phyloP scores from a whole-genome alignment of 169 alveolate genomes.

The Eimeria maxima region DNA sequence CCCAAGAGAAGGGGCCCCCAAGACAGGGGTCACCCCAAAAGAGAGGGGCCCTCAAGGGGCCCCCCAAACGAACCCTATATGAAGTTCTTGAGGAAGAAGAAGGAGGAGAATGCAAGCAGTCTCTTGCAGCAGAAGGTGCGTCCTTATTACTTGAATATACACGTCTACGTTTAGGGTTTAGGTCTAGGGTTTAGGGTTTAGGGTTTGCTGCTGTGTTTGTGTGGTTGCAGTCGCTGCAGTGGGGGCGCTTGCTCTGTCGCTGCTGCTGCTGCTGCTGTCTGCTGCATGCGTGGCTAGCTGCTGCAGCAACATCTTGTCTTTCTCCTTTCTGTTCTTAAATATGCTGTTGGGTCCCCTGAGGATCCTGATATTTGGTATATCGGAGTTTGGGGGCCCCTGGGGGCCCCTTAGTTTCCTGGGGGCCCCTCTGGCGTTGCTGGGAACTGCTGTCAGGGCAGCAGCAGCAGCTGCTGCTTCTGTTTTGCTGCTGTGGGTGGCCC shows the following conservation, averaged over 20 bases:
- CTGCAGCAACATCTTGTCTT: slow-evolving; percentile 1
- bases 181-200: neutral
- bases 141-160: neutral
- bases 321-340: neutral
- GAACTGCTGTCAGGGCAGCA: too few species aligned
- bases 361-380: too few species aligned
- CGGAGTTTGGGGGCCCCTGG: neutral
- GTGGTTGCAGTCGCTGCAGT: slow-evolving; percentile 21
- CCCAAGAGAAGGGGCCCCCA: neutral
- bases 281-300: neutral
- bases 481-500: slow-evolving; percentile 20
- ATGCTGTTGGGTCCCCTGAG: neutral
- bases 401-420: neutral
- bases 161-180: too few species aligned
- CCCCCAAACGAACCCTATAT: neutral
- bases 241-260: slow-evolving; percentile 20
- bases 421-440: neutral
- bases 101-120: neutral
- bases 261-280: slow-evolving; percentile 7
- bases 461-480: slow-evolving; percentile 34
- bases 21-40: neutral
- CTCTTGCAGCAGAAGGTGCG: slow-evolving; percentile 24
- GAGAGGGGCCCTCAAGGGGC: neutral
- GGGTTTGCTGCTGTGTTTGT: neutral
- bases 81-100: neutral